Evolutionary conservation across 805 yeast species (phyloP).

Genomic region (Maudiozyma turicensis): DNA sequence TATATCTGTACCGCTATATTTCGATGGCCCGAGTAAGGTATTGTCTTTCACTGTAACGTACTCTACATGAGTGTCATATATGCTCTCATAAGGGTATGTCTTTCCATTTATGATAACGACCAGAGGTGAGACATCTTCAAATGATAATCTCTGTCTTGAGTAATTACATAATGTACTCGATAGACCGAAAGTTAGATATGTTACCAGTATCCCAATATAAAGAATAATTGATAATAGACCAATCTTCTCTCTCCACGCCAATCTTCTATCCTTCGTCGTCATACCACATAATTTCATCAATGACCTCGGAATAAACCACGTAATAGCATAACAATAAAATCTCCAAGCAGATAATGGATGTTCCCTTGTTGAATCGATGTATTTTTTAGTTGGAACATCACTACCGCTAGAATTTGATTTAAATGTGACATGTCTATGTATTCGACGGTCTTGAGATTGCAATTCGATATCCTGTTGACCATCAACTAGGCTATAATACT

Average conservation of each 20-base stretch:
- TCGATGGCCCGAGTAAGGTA: conserved; percentile 48
- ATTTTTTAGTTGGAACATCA: background rate
- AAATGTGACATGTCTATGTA: background rate
- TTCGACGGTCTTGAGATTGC: background rate
- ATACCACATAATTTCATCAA: conserved; percentile 53
- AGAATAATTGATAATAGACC: conserved; percentile 71
- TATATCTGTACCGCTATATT: conserved; percentile 85
- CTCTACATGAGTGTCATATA: too few relatives aligned
- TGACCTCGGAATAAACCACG: conserved; percentile 89
- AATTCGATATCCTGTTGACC: background rate
- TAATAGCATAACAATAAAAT: conserved; percentile 64
- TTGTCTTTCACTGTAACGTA: background rate
- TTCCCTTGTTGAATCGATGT: background rate
- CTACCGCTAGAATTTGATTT: background rate
- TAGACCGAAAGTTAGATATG: conserved; percentile 84
- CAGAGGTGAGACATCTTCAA: conserved; percentile 1
- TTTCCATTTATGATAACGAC: conserved; percentile 62
- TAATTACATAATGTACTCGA: conserved; percentile 68
- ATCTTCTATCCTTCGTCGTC: conserved; percentile 68
- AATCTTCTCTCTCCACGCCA: conserved; percentile 96
- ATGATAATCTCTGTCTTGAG: conserved; percentile 16
- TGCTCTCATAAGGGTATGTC: conserved; percentile 36
- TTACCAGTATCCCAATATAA: conserved; percentile 66
- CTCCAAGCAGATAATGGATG: conserved; percentile 48
- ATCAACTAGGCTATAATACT: background rate